phyloP scores from a whole-genome alignment of 805 yeast species.

The Cyberlindnera misumaiensis region DNA sequence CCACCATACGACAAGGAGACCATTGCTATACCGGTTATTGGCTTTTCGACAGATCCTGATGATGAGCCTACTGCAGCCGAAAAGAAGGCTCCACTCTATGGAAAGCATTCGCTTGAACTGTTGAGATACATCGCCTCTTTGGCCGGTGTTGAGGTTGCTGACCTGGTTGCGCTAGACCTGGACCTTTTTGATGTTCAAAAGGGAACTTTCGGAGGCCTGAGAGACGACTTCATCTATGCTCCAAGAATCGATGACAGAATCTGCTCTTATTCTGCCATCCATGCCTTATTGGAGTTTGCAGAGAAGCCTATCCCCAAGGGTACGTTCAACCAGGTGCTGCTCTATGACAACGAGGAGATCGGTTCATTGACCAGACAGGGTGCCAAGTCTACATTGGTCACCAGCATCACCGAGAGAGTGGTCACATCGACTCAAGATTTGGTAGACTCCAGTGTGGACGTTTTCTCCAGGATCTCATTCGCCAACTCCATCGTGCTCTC shows the following conservation, averaged over 20 bases:
- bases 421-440: slow-evolving; percentile 20
- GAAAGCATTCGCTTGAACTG: slow-evolving; percentile 60
- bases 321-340: slow-evolving; percentile 51
- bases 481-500: slow-evolving; percentile 78
- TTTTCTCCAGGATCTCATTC: slow-evolving; percentile 34
- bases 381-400: slow-evolving; percentile 70
- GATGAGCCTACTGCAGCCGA: slow-evolving; percentile 54
- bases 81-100: slow-evolving; percentile 55
- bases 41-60: slow-evolving; percentile 35
- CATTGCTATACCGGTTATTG: slow-evolving; percentile 72
- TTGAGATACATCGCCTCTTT: slow-evolving; percentile 62
- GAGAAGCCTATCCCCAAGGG: slow-evolving; percentile 28
- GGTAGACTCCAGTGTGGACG: slow-evolving; percentile 11
- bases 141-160: slow-evolving; percentile 51
- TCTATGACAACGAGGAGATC: slow-evolving; percentile 78
- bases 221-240: slow-evolving; percentile 68
- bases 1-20: slow-evolving; percentile 76
- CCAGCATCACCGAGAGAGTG: slow-evolving; percentile 54
- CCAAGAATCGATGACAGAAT: slow-evolving; percentile 85
- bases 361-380: slow-evolving; percentile 81
- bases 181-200: slow-evolving; percentile 78
- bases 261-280: slow-evolving; percentile 68
- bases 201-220: slow-evolving; percentile 72
- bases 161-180: slow-evolving; percentile 64
- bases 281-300: slow-evolving; percentile 46